Evolutionary conservation across 441 rosid genomes (phyloP).

Genomic region (Manihot esculenta): DNA sequence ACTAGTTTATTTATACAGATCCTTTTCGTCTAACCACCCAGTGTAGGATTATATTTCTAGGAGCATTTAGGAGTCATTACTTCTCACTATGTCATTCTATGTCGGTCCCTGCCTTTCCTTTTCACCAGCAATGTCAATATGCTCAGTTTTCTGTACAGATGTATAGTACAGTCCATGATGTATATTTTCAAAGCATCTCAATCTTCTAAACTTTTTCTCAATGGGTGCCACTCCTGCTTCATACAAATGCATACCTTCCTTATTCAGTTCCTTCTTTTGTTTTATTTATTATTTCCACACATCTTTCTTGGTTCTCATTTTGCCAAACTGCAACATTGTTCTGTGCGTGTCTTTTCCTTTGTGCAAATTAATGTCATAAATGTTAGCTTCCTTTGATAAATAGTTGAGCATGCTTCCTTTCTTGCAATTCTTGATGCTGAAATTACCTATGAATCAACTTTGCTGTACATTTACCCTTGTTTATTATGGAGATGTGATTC

Average conservation of each 20-base stretch:
- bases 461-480: not conserved
- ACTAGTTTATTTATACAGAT: not conserved
- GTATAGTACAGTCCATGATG: constrained; percentile 16
- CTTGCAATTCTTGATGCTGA: constrained; percentile 7
- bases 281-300: not conserved
- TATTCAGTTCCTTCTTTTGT: not conserved
- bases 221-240: not conserved
- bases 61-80: too few species aligned
- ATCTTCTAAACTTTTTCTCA: constrained; percentile 12
- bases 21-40: not conserved
- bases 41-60: too few species aligned
- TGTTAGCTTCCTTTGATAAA: not conserved
- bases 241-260: not conserved
- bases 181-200: constrained; percentile 10
- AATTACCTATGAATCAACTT: not conserved
- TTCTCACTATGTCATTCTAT: too few species aligned
- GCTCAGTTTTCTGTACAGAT: constrained; percentile 7
- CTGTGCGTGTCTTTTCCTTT: not conserved
- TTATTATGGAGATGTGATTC: not conserved
- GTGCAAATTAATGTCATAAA: not conserved
- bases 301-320: not conserved
- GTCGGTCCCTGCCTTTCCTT: not conserved
- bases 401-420: not conserved
- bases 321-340: not conserved
- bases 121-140: not conserved